These are phyloP conservation scores for Fragaria vesca DNA, from an alignment of 306 rosid species.

Conservation along the genomic window DNA sequence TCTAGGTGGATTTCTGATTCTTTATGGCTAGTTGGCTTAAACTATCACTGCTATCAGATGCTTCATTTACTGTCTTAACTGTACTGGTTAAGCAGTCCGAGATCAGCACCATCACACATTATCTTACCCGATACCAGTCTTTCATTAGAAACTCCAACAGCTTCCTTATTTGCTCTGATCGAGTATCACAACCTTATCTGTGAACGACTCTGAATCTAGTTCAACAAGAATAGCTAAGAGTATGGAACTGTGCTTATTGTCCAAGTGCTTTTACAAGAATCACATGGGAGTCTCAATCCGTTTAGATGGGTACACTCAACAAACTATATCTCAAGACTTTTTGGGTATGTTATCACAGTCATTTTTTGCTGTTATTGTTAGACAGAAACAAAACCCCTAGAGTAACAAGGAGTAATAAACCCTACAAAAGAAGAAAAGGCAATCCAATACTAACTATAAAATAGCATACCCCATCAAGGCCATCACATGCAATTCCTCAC, in stretches of 20 bases:
- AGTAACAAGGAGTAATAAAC: neutral
- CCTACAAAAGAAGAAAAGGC: neutral
- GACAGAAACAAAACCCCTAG: neutral
- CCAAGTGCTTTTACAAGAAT: neutral
- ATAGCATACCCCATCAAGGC: constrained; percentile 3
- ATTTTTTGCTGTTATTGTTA: neutral
- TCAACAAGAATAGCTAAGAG: neutral
- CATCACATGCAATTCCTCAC: constrained; percentile 8
- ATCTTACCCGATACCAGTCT: neutral
- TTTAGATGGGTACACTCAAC: neutral
- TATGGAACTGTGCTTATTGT: neutral
- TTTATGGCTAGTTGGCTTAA: neutral
- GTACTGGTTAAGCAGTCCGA: neutral
- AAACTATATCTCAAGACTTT: neutral
- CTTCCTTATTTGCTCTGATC: neutral
- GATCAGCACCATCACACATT: neutral
- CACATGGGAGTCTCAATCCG: neutral
- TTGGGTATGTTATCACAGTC: too few species aligned
- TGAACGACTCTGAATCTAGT: neutral
- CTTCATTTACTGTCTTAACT: neutral
- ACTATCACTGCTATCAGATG: neutral
- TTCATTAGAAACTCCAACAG: too few species aligned
- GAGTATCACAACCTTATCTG: neutral
- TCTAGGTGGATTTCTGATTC: neutral
- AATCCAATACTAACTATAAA: neutral